Conservation (phyloP, 345 rosid genomes). For the Aurinia saxatilis region DNA sequence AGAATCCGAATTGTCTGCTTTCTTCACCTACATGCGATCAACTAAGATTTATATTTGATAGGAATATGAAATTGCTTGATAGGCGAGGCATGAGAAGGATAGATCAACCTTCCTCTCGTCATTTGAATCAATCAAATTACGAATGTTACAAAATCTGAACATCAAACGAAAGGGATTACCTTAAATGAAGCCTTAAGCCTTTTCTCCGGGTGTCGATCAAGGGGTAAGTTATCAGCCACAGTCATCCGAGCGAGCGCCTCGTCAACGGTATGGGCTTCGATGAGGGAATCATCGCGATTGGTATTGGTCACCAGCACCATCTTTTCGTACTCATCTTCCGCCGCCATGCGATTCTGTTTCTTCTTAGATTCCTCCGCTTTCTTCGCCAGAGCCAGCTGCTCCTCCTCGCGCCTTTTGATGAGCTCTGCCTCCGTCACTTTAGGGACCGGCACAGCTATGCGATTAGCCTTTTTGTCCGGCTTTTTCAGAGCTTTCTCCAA, state of each 20-base stretch:
- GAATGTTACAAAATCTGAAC: too few species aligned
- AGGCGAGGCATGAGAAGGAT: background rate
- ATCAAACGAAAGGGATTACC: constrained; percentile 31
- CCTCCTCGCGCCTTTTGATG: constrained; percentile 49
- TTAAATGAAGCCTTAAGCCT: constrained; percentile 92
- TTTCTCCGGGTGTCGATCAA: constrained; percentile 77
- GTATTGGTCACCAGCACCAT: constrained; percentile 71
- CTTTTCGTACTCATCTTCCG: constrained; percentile 87
- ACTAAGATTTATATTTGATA: too few species aligned
- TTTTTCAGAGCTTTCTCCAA: constrained; percentile 61
- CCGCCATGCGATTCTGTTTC: constrained; percentile 61
- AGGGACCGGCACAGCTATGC: constrained; percentile 70
- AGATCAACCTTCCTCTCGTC: background rate
- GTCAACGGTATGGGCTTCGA: constrained; percentile 82
- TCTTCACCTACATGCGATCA: too few species aligned
- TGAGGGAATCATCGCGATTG: constrained; percentile 73
- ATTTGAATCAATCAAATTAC: background rate
- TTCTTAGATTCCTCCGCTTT: constrained; percentile 69
- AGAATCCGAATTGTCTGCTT: background rate
- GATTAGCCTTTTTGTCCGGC: constrained; percentile 77
- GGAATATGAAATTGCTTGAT: too few species aligned
- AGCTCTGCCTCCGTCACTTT: constrained; percentile 89
- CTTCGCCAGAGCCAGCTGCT: constrained; percentile 54
- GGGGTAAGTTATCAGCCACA: constrained; percentile 61
- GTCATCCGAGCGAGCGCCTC: constrained; percentile 77